A percentile compares a stretch with the other conserved stretches of the same genome.
phyloP scores from a whole-genome alignment of 805 yeast genomes.

The Saccharomycopsis fibuligera region DNA sequence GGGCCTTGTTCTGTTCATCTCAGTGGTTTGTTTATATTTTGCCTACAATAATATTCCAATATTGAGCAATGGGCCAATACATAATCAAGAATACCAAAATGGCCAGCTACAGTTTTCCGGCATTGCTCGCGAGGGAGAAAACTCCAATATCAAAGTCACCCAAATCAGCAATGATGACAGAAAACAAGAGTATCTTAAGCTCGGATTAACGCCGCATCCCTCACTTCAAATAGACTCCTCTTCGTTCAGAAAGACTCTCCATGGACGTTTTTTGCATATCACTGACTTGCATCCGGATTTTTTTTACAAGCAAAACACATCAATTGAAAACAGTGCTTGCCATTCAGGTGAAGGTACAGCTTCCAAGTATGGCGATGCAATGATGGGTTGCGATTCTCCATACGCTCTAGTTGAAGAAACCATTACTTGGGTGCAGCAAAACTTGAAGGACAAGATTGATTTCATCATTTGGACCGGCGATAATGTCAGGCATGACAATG shows the following conservation, averaged over 20 bases:
- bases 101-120: no score
- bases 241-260: slow-evolving; percentile 32
- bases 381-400: slow-evolving; percentile 75
- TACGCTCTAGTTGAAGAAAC: slow-evolving; percentile 54
- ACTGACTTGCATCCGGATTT: slow-evolving; percentile 88
- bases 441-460: slow-evolving; percentile 70
- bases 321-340: slow-evolving; percentile 46
- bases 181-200: not conserved
- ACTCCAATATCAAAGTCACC: no score
- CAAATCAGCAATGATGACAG: not conserved
- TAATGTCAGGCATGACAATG: slow-evolving; percentile 79
- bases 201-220: slow-evolving; percentile 6
- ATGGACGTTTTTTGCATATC: slow-evolving; percentile 78
- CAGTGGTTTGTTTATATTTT: no score
- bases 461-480: slow-evolving; percentile 91
- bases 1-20: no score
- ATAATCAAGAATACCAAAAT: no score
- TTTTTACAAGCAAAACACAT: slow-evolving; percentile 46
- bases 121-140: no score
- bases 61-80: no score
- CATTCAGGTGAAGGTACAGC: slow-evolving; percentile 50
- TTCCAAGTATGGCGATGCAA: slow-evolving; percentile 67
- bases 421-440: slow-evolving; percentile 56
- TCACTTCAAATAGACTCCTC: not conserved
- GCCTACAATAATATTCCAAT: no score